Evolutionary conservation across 1,139 yeast genomes (phyloP), one percentile per base, ranked within the genome.

Genomic region (Candida freyschussii): DNA sequence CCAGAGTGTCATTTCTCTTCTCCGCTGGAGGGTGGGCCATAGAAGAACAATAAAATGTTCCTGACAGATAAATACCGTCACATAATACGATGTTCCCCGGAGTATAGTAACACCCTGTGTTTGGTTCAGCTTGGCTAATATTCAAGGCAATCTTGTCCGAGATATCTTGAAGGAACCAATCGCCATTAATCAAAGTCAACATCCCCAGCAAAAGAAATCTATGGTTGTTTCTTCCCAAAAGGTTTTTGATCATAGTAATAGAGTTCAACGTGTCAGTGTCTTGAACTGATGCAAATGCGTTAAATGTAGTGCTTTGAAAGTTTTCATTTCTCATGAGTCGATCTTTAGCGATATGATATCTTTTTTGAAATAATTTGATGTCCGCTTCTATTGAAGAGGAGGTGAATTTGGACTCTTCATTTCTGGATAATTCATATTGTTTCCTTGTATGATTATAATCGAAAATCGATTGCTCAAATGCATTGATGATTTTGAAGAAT

Each of bases 11-110:
- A 12, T 71, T 78, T 39, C 97, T 65, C 45, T 73, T 66, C 54
- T 91, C 98, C 3, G 87, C 81, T 0, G 94, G 89, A 2, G 98
- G 98, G 40, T 86, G 96, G 2, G 84, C 84, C 33, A 89, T 67
- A 11, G 82, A 72, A 22, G 83, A 71, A 2, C 83, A 95, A 43
- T 81, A 76, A 51, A 91, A 87, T 24, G 70, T 74, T 11, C 65
- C 63, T 6, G 75, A 78, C 0, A 85, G 72, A 50, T 84, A 85
- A 16, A 85, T 75, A 11, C 99, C 99, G 52, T 87, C 95, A 27
- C 82, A 82, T 5, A 89, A 63, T 1, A 86, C 75, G 48, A 82
- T 77, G 65, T 81, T 78, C 1, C 98, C 98, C 1, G 82, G 73
- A 3, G 78, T 75, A 50, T 79, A 84, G 50, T 75, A 89, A 2